Conservation (phyloP, 176 grass and related monocot species). For the Thalia dealbata region DNA sequence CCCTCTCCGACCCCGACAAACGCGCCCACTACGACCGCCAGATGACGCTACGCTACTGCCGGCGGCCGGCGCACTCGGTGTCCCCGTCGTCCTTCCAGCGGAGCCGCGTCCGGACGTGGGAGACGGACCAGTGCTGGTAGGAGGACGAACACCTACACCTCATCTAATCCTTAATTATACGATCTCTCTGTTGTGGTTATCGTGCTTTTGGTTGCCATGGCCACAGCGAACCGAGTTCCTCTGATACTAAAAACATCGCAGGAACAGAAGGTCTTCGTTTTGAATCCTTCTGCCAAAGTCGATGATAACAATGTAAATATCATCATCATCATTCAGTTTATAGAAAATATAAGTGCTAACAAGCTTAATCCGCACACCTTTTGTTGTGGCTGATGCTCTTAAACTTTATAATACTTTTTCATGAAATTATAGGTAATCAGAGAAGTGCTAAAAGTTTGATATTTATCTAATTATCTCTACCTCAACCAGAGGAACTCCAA, state of each 20-base stretch:
- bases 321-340: too few relatives aligned
- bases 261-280: background rate
- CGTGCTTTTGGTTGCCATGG: background rate
- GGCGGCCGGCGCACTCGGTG: constrained; percentile 3
- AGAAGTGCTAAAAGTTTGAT: too few relatives aligned
- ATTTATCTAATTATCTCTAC: too few relatives aligned
- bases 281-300: background rate
- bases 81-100: constrained; percentile 30
- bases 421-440: too few relatives aligned
- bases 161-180: background rate
- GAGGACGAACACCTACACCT: background rate
- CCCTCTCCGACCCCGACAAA: constrained; percentile 45
- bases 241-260: background rate
- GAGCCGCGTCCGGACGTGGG: constrained; percentile 40
- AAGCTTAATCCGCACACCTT: too few relatives aligned
- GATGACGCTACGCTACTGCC: constrained; percentile 13
- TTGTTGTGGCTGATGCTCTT: too few relatives aligned
- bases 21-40: constrained; percentile 54
- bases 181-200: too few relatives aligned
- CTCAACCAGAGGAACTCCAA: too few relatives aligned
- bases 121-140: constrained; percentile 65
- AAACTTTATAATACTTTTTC: too few relatives aligned
- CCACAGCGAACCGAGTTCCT: background rate
- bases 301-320: background rate
- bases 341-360: too few relatives aligned